Evolutionary conservation across 352 stramenopile genomes (phyloP).

Genomic region (Phytophthora cryptogea): DNA sequence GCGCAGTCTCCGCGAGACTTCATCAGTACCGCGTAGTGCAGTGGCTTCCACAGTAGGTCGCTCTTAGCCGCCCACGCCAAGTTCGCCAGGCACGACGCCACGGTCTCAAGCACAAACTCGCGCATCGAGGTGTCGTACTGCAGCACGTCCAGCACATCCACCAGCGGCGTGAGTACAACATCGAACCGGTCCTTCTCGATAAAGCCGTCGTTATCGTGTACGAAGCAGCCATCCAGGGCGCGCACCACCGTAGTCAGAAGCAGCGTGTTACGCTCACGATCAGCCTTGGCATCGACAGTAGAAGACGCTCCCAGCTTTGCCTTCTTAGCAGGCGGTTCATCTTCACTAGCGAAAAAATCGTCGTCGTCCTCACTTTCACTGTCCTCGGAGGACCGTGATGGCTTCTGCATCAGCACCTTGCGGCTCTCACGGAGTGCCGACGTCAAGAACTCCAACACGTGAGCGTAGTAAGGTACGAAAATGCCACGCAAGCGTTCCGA

Average conservation of each 20-base stretch:
- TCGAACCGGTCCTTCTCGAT: conserved; percentile 90
- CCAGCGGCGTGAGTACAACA: conserved; percentile 66
- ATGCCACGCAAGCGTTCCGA: conserved; percentile 84
- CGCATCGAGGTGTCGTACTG: conserved; percentile 46
- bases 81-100: conserved; percentile 75
- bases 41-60: conserved; percentile 88
- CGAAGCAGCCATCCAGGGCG: conserved; percentile 83
- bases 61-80: conserved; percentile 86
- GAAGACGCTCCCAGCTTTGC: conserved; percentile 45
- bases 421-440: conserved; percentile 53
- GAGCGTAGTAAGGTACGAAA: conserved; percentile 88
- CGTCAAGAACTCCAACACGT: conserved; percentile 70
- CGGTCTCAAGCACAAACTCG: conserved; percentile 68
- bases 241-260: conserved; percentile 64
- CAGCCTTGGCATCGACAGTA: conserved; percentile 20
- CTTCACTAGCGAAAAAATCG: conserved; percentile 51
- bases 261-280: conserved; percentile 44
- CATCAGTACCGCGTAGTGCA: conserved; percentile 90
- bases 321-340: conserved; percentile 64
- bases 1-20: conserved; percentile 76
- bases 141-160: conserved; percentile 79
- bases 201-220: conserved; percentile 86
- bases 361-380: conserved; percentile 41
- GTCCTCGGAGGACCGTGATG: conserved; percentile 26
- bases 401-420: conserved; percentile 52